These are phyloP conservation scores for Elsinoe ampelina DNA, from an alignment of 2,329 filamentous ascomycete species.

Conservation along the genomic window DNA sequence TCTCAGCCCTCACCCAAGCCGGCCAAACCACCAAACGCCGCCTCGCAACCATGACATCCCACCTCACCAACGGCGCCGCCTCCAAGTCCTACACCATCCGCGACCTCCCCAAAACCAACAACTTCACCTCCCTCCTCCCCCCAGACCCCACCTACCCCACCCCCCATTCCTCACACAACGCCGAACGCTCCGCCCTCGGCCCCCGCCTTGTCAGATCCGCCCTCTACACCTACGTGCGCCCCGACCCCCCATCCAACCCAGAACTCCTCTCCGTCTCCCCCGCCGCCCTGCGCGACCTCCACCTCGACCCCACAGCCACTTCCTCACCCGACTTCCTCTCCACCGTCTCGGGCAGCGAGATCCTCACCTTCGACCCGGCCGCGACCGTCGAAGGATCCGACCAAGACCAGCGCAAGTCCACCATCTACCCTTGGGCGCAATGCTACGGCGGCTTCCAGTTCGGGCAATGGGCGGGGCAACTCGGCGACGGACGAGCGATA, in stretches of 20 bases:
- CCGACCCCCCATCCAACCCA: conserved; percentile 59
- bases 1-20: conserved; percentile 15
- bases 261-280: conserved; percentile 76
- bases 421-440: conserved; percentile 94
- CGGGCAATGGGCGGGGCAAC: conserved; percentile 88
- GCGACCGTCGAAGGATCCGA: conserved; percentile 18
- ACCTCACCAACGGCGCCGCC: conserved; percentile 26
- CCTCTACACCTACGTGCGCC: conserved; percentile 82
- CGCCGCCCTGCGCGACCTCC: conserved; percentile 71
- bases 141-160: conserved; percentile 71
- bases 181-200: conserved; percentile 63
- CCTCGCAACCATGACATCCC: conserved; percentile 37
- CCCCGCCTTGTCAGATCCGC: conserved; percentile 80
- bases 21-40: conserved; percentile 19
- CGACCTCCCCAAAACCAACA: conserved; percentile 54
- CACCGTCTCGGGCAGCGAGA: conserved; percentile 70
- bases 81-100: conserved; percentile 31
- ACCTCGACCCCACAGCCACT: conserved; percentile 59
- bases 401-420: conserved; percentile 52
- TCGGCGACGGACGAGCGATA: conserved; percentile 90
- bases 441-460: conserved; percentile 73
- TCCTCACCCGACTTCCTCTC: conserved; percentile 64
- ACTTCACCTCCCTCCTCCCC: conserved; percentile 59
- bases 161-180: conserved; percentile 69
- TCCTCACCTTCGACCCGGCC: conserved; percentile 60